Evolutionary conservation across 352 stramenopile species (phyloP), one percentile per base, ranked within the genome.

Genomic region (Peronosclerospora sorghi): DNA sequence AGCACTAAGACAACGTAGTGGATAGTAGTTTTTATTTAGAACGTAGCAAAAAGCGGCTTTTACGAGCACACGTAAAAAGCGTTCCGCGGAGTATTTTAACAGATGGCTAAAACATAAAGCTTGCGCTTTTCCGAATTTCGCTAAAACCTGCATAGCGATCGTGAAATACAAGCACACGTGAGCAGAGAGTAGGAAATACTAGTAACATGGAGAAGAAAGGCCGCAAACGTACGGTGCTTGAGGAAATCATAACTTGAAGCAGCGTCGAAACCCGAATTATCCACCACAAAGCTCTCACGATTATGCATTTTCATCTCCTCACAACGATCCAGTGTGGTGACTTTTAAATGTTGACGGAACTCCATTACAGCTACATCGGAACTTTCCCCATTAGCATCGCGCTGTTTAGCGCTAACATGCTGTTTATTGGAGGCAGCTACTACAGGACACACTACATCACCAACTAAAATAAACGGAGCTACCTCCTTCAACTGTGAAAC

Each of bases 171-270:
- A 35, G 30, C 13, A 15, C n/a, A 17, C 30, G 17, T 13, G 13
- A 35, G 30, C 17, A 13, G 8, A 19, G 18, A 35, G 28, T 34
- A 5, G 5, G 4, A 9, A 35, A 35, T 8, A 17, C 28, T n/a
- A 34, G 13, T 17, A 18, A 18, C 30, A 35, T n/a, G 10, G 30
- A 35, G n/a, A 8, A n/a, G 15, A 9, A 35, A 17, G 8, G 9
- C 13, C 13, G 30, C 18, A 9, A 15, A 80, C 72, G 35, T 75
- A 83, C 69, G 73, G 41, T 44, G 60, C 36, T 86, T 86, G 62
- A 86, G 68, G 46, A 85, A 83, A 49, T 79, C 65, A 46, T 82
- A 82, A 37, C 61, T 64, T 13, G 49, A 52, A 27, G 51, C 54
- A 13, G 73, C 73, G 39, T 86, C 64, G 53, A 82, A 83, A n/a